Percentiles rank a stretch among this genome's conserved stretches.
phyloP scores from a whole-genome alignment of 1,284 basidiomycete genomes.

The Cutaneotrichosporon sp. region DNA sequence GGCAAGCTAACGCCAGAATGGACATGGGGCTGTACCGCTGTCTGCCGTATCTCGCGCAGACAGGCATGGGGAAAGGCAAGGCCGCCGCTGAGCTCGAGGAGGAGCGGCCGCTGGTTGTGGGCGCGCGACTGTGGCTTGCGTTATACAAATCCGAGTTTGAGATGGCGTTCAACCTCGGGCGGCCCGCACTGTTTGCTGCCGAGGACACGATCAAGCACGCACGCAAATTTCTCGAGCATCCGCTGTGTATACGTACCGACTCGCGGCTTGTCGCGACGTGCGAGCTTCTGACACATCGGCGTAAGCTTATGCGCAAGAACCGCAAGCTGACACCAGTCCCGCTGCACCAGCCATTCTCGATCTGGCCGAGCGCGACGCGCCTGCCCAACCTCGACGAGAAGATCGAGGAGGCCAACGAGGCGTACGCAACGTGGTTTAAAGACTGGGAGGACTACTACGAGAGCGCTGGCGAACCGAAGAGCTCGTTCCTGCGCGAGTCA shows the following conservation, averaged over 20 bases:
- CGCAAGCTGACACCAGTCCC: slow-evolving; percentile 18
- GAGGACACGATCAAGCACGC: slow-evolving; percentile 77
- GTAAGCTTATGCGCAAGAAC: slow-evolving; percentile 14
- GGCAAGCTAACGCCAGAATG: slow-evolving; percentile 48
- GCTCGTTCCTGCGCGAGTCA: slow-evolving; percentile 13
- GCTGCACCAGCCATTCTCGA: slow-evolving; percentile 36
- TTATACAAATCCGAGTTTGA: slow-evolving; percentile 78
- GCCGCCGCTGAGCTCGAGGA: slow-evolving; percentile 53
- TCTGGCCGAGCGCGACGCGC: slow-evolving; percentile 24
- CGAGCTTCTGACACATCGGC: slow-evolving; percentile 36
- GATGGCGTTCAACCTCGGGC: slow-evolving; percentile 56
- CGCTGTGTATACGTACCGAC: slow-evolving; percentile 78
- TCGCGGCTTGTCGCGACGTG: slow-evolving; percentile 82
- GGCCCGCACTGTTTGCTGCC: slow-evolving; percentile 78
- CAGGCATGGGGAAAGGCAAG: slow-evolving; percentile 64
- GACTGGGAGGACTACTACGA: slow-evolving; percentile 43
- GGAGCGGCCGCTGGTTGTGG: slow-evolving; percentile 70
- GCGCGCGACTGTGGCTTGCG: slow-evolving; percentile 78
- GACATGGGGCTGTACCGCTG: slow-evolving; percentile 83
- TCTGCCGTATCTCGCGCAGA: slow-evolving; percentile 68
- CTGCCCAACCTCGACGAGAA: slow-evolving; percentile 39
- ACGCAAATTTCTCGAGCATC: slow-evolving; percentile 70
- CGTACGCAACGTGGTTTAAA: slow-evolving; percentile 35
- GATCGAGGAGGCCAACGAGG: slow-evolving; percentile 35
- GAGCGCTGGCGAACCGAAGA: slow-evolving; percentile 2